phyloP scores from a whole-genome alignment of 2,329 filamentous ascomycete genomes.

The Penicillium sp. region DNA sequence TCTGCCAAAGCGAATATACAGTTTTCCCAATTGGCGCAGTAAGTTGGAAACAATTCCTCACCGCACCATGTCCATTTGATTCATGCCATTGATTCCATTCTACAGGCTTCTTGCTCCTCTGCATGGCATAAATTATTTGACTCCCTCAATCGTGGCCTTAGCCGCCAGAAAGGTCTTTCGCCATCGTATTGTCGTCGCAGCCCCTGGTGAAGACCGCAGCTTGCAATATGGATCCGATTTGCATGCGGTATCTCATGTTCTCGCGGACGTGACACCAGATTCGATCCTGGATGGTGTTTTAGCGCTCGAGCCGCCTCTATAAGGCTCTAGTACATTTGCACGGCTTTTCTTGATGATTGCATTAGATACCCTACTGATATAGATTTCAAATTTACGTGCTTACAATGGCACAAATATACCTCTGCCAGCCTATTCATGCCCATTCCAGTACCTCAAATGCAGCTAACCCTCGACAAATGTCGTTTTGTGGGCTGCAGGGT shows the following conservation, averaged over 20 bases:
- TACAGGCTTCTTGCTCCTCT: constrained; percentile 65
- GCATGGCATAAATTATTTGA: constrained; percentile 76
- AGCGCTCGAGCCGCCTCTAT: constrained; percentile 58
- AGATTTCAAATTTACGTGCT: neutral
- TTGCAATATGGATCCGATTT: constrained; percentile 88
- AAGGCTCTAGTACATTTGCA: constrained; percentile 12
- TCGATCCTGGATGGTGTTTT: constrained; percentile 60
- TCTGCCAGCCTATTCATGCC: too few relatives aligned
- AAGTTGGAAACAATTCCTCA: neutral
- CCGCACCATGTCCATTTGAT: neutral
- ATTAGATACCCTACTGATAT: constrained; percentile 3
- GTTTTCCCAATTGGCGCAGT: constrained; percentile 66
- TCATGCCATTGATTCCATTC: neutral
- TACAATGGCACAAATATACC: neutral
- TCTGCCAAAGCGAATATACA: constrained; percentile 76
- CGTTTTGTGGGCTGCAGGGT: too few relatives aligned
- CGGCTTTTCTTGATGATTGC: neutral
- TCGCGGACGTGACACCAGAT: constrained; percentile 60
- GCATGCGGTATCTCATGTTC: constrained; percentile 63
- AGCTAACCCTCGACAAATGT: too few relatives aligned
- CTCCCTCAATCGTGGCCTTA: constrained; percentile 77
- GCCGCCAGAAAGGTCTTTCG: constrained; percentile 84
- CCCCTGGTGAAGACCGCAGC: constrained; percentile 73
- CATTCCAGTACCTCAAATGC: too few relatives aligned
- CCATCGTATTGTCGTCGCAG: constrained; percentile 73